Evolutionary conservation across 495 filamentous ascomycete genomes (phyloP).

Genomic region (Penicillium taxi): DNA sequence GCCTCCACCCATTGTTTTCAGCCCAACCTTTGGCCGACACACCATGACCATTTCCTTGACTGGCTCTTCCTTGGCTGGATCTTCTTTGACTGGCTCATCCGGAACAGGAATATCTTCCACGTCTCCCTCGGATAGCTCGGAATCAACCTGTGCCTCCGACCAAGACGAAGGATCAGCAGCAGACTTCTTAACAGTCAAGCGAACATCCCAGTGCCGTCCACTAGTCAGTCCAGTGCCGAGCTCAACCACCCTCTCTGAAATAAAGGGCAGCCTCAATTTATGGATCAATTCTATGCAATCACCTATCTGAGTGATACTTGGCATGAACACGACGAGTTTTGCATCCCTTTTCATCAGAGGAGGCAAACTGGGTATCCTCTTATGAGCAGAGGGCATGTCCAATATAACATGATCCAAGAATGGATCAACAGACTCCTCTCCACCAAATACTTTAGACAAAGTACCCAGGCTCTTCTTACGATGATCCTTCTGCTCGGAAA

Average conservation of each 20-base stretch:
- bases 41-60: slow-evolving; percentile 50
- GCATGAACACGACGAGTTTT: slow-evolving; percentile 59
- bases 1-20: slow-evolving; percentile 55
- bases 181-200: slow-evolving; percentile 42
- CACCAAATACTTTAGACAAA: slow-evolving; percentile 10
- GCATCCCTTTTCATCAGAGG: slow-evolving; percentile 54
- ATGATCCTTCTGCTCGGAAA: slow-evolving; percentile 41
- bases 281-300: slow-evolving; percentile 49
- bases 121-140: not conserved
- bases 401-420: slow-evolving; percentile 64
- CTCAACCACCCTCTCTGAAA: slow-evolving; percentile 57
- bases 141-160: slow-evolving; percentile 13
- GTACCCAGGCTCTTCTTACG: slow-evolving; percentile 19
- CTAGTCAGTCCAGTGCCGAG: slow-evolving; percentile 49
- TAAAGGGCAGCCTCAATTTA: slow-evolving; percentile 43
- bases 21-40: slow-evolving; percentile 61
- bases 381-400: slow-evolving; percentile 57
- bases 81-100: slow-evolving; percentile 16
- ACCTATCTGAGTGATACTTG: slow-evolving; percentile 68
- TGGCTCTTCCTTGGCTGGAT: not conserved
- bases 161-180: slow-evolving; percentile 36
- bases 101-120: not conserved
- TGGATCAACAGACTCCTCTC: slow-evolving; percentile 24
- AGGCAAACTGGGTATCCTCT: slow-evolving; percentile 49
- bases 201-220: slow-evolving; percentile 59